Evolutionary conservation across 2,329 filamentous ascomycete genomes (phyloP), one percentile per base, ranked within the genome.

Genomic region (Fusarium sambucinum): DNA sequence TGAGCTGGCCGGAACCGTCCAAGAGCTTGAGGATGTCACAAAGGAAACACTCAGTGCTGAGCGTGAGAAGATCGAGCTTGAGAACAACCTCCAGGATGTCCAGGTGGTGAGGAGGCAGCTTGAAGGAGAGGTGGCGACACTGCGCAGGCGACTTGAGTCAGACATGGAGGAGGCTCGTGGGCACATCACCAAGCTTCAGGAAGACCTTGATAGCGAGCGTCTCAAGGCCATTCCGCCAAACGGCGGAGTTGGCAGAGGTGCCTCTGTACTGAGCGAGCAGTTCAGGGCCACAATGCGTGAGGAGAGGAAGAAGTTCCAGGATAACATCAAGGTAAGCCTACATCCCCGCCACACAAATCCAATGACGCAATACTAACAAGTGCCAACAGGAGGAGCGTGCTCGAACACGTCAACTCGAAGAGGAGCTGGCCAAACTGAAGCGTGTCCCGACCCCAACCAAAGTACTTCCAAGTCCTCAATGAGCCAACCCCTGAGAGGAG

Each of bases 271-370:
- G 66, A 87, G 85, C 73, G 85, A 87, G 77, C 85, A 86, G 76
- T 87, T 87, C 77, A 77, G 85, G 47, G 78, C 81, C 10, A 85
- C 83, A 23, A 86, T 87, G 85, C 82, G 85, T 70, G 84, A 85
- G 73, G 85, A 87, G 78, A 81, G 85, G 68, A 86, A 82, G 79
- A 85, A 83, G 76, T 86, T 85, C 78, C 84, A 86, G 66, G 84
- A 86, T 66, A 85, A 86, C 60, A 73, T 87, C 40, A 80, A 78
- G 78, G 84, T 85, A 75, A 72, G 83, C 73, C 30, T 40, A n/a
- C 12, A 25, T 10, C 13, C 12, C 27, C 16, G 5, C 29, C 6
- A 10, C 8, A 27, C 19, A 25, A 38, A 14, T 13, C 42, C 3
- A 4, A 27, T 44, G 4, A n/a, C 29, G 16, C 30, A 32, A 40